Conservation (phyloP, 1,284 basidiomycete genomes). For the Puccinia novopanici region DNA sequence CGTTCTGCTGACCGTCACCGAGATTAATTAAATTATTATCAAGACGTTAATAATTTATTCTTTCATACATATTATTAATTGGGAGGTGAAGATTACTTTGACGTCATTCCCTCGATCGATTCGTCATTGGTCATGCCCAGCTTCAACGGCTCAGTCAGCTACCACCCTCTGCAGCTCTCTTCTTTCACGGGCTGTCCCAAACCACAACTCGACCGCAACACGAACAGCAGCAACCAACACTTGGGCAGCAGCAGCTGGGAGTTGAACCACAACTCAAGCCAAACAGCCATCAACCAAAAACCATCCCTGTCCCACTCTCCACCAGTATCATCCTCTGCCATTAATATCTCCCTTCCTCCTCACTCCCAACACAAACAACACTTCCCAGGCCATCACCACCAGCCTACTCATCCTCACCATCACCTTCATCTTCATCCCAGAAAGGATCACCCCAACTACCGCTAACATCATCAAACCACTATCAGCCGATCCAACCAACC, state of each 20-base stretch:
- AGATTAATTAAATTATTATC: too few relatives aligned
- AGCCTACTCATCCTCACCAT: background rate
- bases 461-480: background rate
- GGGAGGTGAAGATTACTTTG: too few relatives aligned
- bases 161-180: background rate
- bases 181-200: background rate
- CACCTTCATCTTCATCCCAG: background rate
- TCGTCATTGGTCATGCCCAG: background rate
- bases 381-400: background rate
- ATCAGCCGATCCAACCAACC: background rate
- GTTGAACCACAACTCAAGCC: background rate
- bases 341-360: too few relatives aligned
- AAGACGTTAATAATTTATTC: too few relatives aligned
- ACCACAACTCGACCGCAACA: background rate
- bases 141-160: background rate
- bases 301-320: background rate
- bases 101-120: too few relatives aligned
- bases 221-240: background rate
- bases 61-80: too few relatives aligned
- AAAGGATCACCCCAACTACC: background rate
- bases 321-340: too few relatives aligned
- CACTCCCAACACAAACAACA: background rate
- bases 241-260: conserved; percentile 2
- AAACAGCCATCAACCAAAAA: background rate
- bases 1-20: background rate